phyloP scores from a whole-genome alignment of 345 rosid genomes.

The Geranium rotundifolium region DNA sequence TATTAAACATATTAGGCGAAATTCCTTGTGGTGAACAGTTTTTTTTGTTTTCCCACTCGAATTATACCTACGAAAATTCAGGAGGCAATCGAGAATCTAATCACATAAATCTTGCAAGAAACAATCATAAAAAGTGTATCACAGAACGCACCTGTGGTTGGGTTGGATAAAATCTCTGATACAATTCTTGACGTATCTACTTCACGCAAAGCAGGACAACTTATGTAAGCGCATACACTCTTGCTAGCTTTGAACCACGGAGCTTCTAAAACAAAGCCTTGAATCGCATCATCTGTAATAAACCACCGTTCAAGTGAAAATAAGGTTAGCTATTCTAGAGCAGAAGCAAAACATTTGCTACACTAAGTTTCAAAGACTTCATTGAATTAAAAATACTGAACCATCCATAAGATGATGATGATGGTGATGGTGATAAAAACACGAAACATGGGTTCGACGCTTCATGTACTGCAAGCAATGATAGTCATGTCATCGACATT shows the following conservation, averaged over 20 bases:
- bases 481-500: neutral
- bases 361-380: neutral
- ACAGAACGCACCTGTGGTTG: constrained; percentile 17
- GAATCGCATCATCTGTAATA: constrained; percentile 40
- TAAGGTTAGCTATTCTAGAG: neutral
- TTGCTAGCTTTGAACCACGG: constrained; percentile 60
- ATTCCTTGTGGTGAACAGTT: too few relatives aligned
- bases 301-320: neutral
- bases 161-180: constrained; percentile 31
- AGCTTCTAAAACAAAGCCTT: constrained; percentile 44
- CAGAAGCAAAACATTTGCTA: neutral
- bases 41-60: too few relatives aligned
- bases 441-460: too few relatives aligned
- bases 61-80: too few relatives aligned
- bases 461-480: neutral
- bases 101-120: neutral
- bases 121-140: neutral
- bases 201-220: constrained; percentile 58
- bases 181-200: constrained; percentile 50
- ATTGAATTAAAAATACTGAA: neutral
- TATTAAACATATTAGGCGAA: too few relatives aligned
- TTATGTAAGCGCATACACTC: constrained; percentile 66
- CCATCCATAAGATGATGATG: neutral
- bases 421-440: too few relatives aligned
- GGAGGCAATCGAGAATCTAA: neutral